These are phyloP conservation scores for Vigna unguiculata DNA, from an alignment of 306 rosid genomes.

Conservation along the genomic window DNA sequence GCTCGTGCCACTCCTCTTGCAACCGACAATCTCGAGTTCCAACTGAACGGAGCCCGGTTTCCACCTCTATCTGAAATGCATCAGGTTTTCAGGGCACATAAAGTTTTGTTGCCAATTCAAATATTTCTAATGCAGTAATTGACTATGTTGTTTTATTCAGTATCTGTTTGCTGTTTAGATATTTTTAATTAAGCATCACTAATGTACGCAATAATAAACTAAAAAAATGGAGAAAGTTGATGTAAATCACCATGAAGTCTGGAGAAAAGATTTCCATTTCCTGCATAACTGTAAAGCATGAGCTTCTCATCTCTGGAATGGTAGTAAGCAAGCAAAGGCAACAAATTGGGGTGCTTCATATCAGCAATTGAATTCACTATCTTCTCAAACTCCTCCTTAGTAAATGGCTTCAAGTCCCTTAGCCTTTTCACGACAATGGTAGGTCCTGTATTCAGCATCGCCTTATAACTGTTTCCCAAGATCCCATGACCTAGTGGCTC, in stretches of 20 bases:
- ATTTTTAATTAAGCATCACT: background rate
- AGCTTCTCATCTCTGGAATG: conserved; percentile 70
- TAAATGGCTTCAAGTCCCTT: conserved; percentile 72
- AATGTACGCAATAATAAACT: background rate
- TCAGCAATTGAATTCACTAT: conserved; percentile 57
- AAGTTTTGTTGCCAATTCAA: background rate
- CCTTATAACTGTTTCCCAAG: conserved; percentile 80
- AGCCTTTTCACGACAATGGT: conserved; percentile 77
- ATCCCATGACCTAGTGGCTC: conserved; percentile 80
- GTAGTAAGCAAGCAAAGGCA: conserved; percentile 74
- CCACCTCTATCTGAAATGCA: conserved; percentile 52
- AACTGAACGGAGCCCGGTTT: conserved; percentile 62
- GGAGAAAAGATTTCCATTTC: conserved; percentile 69
- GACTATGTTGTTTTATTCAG: too few relatives aligned
- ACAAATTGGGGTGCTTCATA: conserved; percentile 63
- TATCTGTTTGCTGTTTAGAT: background rate
- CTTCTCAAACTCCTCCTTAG: conserved; percentile 58
- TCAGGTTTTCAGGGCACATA: background rate
- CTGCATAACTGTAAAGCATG: conserved; percentile 62
- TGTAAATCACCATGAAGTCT: conserved; percentile 65
- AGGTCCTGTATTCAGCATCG: conserved; percentile 59
- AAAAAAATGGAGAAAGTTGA: background rate
- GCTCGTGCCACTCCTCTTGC: conserved; percentile 77
- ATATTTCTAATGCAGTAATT: too few relatives aligned
- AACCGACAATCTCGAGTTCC: conserved; percentile 67